Evolutionary conservation across 1,284 basidiomycete genomes (phyloP).

Genomic region (Schizophyllum commune): DNA sequence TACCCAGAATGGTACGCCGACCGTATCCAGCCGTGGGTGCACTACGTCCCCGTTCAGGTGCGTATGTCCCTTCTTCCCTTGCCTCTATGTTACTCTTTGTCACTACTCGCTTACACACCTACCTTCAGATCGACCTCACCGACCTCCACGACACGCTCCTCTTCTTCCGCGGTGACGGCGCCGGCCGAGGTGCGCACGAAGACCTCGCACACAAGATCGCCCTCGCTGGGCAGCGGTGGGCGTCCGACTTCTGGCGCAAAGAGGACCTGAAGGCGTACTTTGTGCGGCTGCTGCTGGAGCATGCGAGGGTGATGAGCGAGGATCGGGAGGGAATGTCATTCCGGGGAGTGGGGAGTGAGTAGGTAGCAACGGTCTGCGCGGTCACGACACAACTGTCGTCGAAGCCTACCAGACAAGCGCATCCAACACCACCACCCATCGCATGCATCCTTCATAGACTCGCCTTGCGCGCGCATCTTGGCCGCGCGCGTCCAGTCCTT

Average conservation of each 20-base stretch:
- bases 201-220: constrained; percentile 44
- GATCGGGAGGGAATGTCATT: constrained; percentile 32
- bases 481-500: no score
- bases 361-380: no score
- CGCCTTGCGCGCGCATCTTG: no score
- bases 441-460: no score
- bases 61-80: no score
- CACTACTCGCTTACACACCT: no score
- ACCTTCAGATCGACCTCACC: constrained; percentile 35
- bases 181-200: constrained; percentile 36
- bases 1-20: constrained; percentile 56
- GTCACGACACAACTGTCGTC: no score
- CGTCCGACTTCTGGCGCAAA: constrained; percentile 40
- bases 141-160: constrained; percentile 44
- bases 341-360: no score
- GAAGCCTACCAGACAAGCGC: no score
- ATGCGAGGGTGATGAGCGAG: constrained; percentile 31
- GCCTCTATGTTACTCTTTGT: no score
- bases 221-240: constrained; percentile 41
- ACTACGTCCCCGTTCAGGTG: constrained; percentile 39
- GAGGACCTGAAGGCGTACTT: constrained; percentile 52
- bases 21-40: constrained; percentile 39
- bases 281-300: constrained; percentile 39
- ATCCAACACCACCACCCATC: no score
- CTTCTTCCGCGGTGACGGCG: constrained; percentile 40